Percentiles rank a stretch among this genome's conserved stretches.
These are phyloP conservation scores for Cymodocea nodosa DNA, from an alignment of 116 monocot genomes.

Conservation along the genomic window DNA sequence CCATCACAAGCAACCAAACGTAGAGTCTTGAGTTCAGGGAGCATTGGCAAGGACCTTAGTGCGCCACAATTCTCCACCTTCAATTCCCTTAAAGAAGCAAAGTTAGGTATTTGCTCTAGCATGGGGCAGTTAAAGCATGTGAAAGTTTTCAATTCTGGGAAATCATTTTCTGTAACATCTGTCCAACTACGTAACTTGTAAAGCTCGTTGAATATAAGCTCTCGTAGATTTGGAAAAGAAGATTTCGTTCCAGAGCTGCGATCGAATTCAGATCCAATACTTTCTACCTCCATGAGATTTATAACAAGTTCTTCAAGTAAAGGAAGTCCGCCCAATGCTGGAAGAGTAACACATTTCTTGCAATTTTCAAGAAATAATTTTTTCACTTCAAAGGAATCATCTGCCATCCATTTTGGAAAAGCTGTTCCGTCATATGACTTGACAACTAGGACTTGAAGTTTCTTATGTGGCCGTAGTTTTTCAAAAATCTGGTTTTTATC, in stretches of 20 bases:
- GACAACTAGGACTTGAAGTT: slow-evolving; percentile 11
- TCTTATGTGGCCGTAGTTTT: slow-evolving; percentile 9
- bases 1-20: neutral
- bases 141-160: neutral
- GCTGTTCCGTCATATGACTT: slow-evolving; percentile 10
- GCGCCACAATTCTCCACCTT: slow-evolving; percentile 1
- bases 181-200: slow-evolving; percentile 11
- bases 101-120: neutral
- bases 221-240: slow-evolving; percentile 15
- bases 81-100: neutral
- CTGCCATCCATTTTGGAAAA: slow-evolving; percentile 14
- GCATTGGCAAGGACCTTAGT: neutral
- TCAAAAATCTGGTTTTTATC: slow-evolving; percentile 4
- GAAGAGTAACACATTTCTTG: slow-evolving; percentile 3
- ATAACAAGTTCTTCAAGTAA: slow-evolving; percentile 11
- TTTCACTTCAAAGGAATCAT: slow-evolving; percentile 11
- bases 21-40: neutral
- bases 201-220: slow-evolving; percentile 18
- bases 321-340: slow-evolving; percentile 18
- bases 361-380: slow-evolving; percentile 11
- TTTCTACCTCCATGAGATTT: slow-evolving; percentile 6
- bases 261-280: slow-evolving; percentile 8
- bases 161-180: neutral
- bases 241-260: slow-evolving; percentile 1
- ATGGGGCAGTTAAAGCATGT: slow-evolving; percentile 1